A percentile compares a stretch with the other conserved stretches of the same genome.
Evolutionary conservation across 164 flowering plant species (phyloP).

Genomic region (Magnolia kwangsiensis): DNA sequence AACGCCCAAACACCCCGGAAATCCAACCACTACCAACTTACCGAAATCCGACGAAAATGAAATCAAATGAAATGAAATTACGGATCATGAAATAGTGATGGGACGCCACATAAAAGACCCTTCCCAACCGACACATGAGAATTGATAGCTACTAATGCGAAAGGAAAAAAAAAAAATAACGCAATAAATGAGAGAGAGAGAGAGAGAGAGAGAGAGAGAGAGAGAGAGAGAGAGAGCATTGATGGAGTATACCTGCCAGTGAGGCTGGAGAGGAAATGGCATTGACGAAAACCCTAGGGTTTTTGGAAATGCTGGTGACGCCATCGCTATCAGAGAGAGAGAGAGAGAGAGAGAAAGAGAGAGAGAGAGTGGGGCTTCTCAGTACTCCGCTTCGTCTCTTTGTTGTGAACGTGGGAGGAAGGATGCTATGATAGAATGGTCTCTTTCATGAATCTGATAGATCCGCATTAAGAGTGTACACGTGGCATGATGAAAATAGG

Average conservation of each 20-base stretch:
- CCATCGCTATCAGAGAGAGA: no score
- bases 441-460: no score
- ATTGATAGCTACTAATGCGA: neutral
- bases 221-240: neutral
- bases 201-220: neutral
- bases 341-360: no score
- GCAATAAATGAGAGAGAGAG: neutral
- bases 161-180: neutral
- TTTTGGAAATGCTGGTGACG: no score
- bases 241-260: neutral
- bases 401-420: no score
- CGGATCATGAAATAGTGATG: neutral
- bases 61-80: neutral
- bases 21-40: neutral
- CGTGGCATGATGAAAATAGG: no score
- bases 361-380: no score
- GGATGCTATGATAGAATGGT: no score
- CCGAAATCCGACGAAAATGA: neutral
- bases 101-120: neutral
- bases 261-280: neutral
- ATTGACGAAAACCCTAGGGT: neutral
- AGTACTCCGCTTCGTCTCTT: no score
- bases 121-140: neutral
- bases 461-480: no score
- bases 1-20: neutral